Conservation (phyloP, 179 eudicot species). For the Vitellaria paradoxa region DNA sequence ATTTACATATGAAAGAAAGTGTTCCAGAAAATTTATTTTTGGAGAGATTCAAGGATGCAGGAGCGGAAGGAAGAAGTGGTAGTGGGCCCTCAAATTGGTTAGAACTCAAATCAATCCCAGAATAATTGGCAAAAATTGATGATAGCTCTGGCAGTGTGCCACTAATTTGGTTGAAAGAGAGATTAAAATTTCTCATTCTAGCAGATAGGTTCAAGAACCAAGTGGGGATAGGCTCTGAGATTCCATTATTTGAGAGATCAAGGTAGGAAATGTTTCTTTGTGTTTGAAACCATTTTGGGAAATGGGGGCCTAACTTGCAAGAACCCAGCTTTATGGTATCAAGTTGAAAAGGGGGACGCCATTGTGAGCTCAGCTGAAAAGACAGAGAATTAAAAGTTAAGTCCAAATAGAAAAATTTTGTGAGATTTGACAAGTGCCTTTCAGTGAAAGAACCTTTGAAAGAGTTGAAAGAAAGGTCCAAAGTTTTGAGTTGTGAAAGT, state of each 20-base stretch:
- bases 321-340: neutral
- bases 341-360: conserved; percentile 35
- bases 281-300: conserved; percentile 32
- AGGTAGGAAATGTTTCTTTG: neutral
- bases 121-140: too few species aligned
- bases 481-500: neutral
- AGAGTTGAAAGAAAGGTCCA: neutral
- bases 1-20: too few species aligned
- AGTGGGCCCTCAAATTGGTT: neutral
- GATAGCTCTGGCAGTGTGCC: too few species aligned
- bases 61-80: neutral
- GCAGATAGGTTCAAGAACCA: conserved; percentile 13
- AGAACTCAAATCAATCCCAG: neutral
- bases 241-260: conserved; percentile 33
- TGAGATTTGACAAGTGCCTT: conserved; percentile 7
- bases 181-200: neutral
- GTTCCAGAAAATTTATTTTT: too few species aligned
- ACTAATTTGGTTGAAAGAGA: conserved; percentile 16
- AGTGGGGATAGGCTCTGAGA: conserved; percentile 24
- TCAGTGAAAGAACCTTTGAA: neutral
- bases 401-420: neutral
- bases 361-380: conserved; percentile 12
- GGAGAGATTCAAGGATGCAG: too few species aligned
- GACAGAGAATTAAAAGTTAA: conserved; percentile 10
- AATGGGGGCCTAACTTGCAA: conserved; percentile 39